phyloP scores from a whole-genome alignment of 345 rosid genomes.

The Gossypium anomalum region DNA sequence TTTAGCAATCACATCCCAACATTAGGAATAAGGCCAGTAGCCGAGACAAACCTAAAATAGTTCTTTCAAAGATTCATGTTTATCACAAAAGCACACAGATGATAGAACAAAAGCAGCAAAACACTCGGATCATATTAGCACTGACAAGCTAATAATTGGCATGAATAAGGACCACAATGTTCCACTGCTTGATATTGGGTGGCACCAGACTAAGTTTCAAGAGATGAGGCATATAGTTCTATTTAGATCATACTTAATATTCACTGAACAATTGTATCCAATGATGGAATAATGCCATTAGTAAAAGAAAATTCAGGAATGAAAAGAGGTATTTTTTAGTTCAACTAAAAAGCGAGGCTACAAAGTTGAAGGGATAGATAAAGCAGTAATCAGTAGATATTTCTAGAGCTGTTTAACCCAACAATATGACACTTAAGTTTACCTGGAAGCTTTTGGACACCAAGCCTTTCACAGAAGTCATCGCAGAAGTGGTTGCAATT shows the following conservation, averaged over 20 bases:
- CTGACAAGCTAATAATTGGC: background rate
- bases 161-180: background rate
- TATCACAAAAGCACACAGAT: slow-evolving; percentile 7
- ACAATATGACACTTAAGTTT: slow-evolving; percentile 1
- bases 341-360: background rate
- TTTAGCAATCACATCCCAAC: background rate
- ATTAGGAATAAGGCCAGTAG: background rate
- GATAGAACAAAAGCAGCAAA: slow-evolving; percentile 5
- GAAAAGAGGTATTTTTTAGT: background rate
- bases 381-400: background rate
- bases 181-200: background rate
- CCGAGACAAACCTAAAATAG: background rate
- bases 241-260: background rate
- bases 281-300: background rate
- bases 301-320: background rate
- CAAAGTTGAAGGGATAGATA: background rate
- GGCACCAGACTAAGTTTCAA: background rate
- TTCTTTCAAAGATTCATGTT: background rate
- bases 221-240: background rate
- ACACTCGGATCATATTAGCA: slow-evolving; percentile 1
- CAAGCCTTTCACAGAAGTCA: slow-evolving; percentile 75
- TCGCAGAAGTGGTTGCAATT: slow-evolving; percentile 99
- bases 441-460: slow-evolving; percentile 95
- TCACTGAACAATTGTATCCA: background rate
- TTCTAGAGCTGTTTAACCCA: background rate